Base-by-base conservation (phyloP, 257 asterid genomes). In the Capsicum pubescens region DNA sequence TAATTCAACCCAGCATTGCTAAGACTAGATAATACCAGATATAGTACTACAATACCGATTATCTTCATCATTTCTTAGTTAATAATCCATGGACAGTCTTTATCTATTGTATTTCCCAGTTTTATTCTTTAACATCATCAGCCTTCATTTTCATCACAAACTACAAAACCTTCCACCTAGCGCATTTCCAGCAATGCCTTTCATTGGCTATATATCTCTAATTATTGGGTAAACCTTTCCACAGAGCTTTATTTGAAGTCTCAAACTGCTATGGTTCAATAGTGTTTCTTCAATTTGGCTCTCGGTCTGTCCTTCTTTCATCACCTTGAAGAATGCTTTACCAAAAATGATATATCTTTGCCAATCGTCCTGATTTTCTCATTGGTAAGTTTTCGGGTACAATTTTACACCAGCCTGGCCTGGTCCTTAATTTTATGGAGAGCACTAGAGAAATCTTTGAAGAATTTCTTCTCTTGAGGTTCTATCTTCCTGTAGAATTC, bases 271-370 rank as follows among this genome's bases (percentile, higher is more conserved):
- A 88, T 69, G 93, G 95, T 8, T 89, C 93, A 0, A 58, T 91
- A 46, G 81, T 89, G 35, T 76, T 87, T 2, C 97, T 93, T 50
- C 86, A 57, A 7, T 88, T 93, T 82, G 97, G 97, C 19, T 86
- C 92, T 0, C 88, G 91, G 11, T 86, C 88, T 0, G 92, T 93
- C 66, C 83, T 91, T 11, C 89, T 92, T 21, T 90, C 97, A n/a
- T 92, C 97, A 2, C 92, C 95, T 7, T 58, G 92, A 93, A 21
- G 97, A 93, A 60, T 92, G 95, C 76, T 70, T 93, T 71, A 77
- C 88, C 10, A 90, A 83, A 26, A 92, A 93, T 68, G 97, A 92
- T 64, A 36, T 89, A 44, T 87, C 26, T 89, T 93, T n/a, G 97
- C 98, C 6, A 89, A 92, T 77, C 94, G 93, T 0, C 97, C 98